These are phyloP conservation scores for Alternaria sp. DNA, from an alignment of 2,329 filamentous ascomycete species.

Conservation along the genomic window DNA sequence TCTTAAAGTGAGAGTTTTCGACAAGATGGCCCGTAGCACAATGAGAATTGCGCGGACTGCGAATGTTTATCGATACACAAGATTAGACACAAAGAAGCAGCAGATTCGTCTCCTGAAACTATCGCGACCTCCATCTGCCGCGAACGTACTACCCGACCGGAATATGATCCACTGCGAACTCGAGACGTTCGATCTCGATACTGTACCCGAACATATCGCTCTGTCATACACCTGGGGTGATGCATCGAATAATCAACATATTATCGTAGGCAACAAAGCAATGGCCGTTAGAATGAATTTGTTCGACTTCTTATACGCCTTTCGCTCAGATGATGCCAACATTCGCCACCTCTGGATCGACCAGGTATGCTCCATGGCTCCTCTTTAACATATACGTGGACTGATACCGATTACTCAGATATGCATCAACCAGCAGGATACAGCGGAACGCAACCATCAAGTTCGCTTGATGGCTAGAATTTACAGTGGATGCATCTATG, in stretches of 20 bases:
- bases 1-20: not conserved
- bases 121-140: not conserved
- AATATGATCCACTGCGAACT: not conserved
- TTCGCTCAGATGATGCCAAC: conserved; percentile 2
- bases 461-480: conserved; percentile 13
- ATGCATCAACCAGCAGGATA: conserved; percentile 11
- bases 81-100: not conserved
- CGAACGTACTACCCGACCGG: not conserved
- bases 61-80: not conserved
- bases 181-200: not conserved
- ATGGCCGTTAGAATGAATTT: not conserved
- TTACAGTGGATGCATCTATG: conserved; percentile 3
- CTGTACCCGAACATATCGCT: conserved; percentile 1
- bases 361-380: not conserved
- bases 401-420: conserved; percentile 6
- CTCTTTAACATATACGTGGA: not conserved
- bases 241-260: not conserved
- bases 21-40: not conserved
- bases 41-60: not conserved
- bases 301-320: conserved; percentile 7
- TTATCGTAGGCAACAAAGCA: not conserved
- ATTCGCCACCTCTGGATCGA: conserved; percentile 11
- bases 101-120: not conserved
- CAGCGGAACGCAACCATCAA: conserved; percentile 12
- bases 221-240: conserved; percentile 11